Conservation (phyloP, 441 rosid species). For the Gossypium schwendimanii region DNA sequence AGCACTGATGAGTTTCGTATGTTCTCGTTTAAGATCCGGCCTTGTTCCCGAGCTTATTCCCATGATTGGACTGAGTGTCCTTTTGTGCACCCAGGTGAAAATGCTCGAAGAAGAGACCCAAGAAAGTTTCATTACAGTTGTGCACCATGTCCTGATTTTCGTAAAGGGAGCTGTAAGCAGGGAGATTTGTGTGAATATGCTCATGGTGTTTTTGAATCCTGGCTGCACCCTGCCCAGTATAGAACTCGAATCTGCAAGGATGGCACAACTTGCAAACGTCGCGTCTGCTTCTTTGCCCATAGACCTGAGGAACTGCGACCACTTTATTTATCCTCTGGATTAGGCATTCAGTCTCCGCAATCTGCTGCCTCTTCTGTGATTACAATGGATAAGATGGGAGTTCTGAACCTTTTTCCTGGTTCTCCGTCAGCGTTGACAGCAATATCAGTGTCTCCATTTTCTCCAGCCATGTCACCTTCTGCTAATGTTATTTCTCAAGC, state of each 20-base stretch:
- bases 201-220: conserved; percentile 56
- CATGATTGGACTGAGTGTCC: conserved; percentile 70
- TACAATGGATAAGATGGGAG: conserved; percentile 49
- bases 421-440: conserved; percentile 41
- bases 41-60: conserved; percentile 55
- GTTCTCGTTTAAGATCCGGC: conserved; percentile 56
- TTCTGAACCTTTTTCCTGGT: conserved; percentile 40
- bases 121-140: conserved; percentile 51
- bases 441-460: conserved; percentile 43
- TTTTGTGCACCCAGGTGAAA: conserved; percentile 57
- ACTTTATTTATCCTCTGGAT: conserved; percentile 40
- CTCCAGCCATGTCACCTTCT: conserved; percentile 51
- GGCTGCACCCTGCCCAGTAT: conserved; percentile 63
- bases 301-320: conserved; percentile 44
- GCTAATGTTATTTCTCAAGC: conserved; percentile 28
- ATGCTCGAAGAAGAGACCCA: conserved; percentile 57
- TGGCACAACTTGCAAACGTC: conserved; percentile 41
- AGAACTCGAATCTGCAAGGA: conserved; percentile 60
- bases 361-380: conserved; percentile 33
- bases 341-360: conserved; percentile 42
- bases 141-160: conserved; percentile 58
- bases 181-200: conserved; percentile 59
- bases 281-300: conserved; percentile 59
- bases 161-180: conserved; percentile 45
- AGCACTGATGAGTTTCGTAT: conserved; percentile 53